phyloP scores from a whole-genome alignment of 768 basidiomycete genomes.

The Gymnopilus junonius region DNA sequence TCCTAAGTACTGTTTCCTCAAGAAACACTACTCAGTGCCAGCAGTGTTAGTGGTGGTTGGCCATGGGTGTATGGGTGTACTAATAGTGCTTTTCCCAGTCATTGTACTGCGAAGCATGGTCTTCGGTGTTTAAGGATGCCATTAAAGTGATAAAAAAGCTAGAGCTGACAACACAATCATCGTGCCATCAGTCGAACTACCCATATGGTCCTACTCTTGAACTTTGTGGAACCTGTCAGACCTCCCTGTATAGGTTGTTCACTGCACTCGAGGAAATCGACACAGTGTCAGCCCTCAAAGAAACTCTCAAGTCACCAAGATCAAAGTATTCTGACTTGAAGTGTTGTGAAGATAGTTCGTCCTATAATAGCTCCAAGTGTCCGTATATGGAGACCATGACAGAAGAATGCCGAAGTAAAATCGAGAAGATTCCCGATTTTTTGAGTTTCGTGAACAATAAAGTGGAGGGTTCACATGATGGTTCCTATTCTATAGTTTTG shows the following conservation, averaged over 20 bases:
- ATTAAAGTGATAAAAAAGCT: neutral
- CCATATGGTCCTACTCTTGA: neutral
- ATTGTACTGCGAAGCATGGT: slow-evolving; percentile 11
- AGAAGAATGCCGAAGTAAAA: neutral
- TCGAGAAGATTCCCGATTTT: neutral
- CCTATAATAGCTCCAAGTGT: neutral
- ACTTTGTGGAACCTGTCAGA: neutral
- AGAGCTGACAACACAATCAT: too few relatives aligned
- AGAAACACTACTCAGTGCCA: too few relatives aligned
- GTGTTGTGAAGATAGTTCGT: neutral
- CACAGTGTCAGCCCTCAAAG: neutral
- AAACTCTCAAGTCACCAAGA: neutral
- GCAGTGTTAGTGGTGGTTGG: neutral
- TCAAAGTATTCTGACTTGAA: neutral
- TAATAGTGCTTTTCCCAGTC: neutral
- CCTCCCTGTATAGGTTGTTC: neutral
- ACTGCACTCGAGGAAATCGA: neutral
- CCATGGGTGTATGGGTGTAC: too few relatives aligned
- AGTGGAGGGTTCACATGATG: neutral
- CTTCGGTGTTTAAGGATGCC: slow-evolving; percentile 1
- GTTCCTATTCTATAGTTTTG: too few relatives aligned
- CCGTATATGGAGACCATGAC: neutral
- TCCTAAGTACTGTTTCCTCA: too few relatives aligned
- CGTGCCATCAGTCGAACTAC: neutral
- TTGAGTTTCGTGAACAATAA: neutral